phyloP scores from a whole-genome alignment of 2,329 filamentous ascomycete species.

The Colletotrichum sp. region DNA sequence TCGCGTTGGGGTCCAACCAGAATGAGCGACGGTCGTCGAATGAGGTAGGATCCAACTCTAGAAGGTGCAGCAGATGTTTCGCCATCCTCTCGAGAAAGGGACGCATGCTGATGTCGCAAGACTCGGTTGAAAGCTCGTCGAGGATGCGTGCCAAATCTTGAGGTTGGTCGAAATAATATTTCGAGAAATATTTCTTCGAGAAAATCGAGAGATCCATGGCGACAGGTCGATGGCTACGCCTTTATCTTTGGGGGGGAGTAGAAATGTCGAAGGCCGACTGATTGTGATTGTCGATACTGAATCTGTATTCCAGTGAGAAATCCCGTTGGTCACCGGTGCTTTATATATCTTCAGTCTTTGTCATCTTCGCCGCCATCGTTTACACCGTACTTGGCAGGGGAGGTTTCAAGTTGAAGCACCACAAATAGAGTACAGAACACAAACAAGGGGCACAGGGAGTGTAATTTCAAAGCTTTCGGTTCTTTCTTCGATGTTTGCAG shows the following conservation, averaged over 20 bases:
- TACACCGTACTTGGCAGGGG: neutral
- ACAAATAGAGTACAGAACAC: neutral
- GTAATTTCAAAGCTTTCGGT: neutral
- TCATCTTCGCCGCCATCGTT: neutral
- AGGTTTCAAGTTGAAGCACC: neutral
- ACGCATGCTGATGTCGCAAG: neutral
- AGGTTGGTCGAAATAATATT: neutral
- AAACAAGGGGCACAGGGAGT: neutral
- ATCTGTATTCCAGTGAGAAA: neutral
- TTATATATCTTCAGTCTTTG: neutral
- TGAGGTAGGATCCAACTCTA: neutral
- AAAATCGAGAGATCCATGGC: neutral
- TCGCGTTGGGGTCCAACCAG: neutral
- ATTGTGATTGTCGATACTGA: neutral
- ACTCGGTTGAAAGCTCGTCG: neutral
- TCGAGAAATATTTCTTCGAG: neutral
- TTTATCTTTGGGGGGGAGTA: neutral
- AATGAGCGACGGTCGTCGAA: neutral
- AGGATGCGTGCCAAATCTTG: neutral
- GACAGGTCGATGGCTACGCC: neutral
- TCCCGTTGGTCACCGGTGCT: neutral
- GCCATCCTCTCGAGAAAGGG: neutral
- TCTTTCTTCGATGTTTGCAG: neutral
- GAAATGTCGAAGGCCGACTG: neutral
- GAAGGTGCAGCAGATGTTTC: neutral